Evolutionary conservation across 306 rosid genomes (phyloP).

Genomic region (Cicer arietinum): DNA sequence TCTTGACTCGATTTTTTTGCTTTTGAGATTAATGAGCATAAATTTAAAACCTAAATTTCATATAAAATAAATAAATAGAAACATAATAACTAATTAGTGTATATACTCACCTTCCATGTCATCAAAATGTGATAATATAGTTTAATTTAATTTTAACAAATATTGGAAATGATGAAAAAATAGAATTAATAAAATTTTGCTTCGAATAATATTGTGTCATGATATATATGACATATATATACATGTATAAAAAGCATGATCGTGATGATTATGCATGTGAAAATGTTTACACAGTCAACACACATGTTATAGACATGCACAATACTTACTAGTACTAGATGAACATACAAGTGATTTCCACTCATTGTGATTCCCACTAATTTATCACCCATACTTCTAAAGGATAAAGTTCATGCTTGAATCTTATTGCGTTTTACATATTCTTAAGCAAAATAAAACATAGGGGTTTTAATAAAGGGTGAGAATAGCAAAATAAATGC

Average conservation of each 20-base stretch:
- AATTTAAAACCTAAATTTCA: constrained; percentile 13
- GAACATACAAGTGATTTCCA: constrained; percentile 45
- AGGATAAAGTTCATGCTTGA: constrained; percentile 40
- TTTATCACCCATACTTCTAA: constrained; percentile 49
- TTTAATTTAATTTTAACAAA: background rate
- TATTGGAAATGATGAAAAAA: background rate
- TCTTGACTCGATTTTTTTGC: constrained; percentile 3
- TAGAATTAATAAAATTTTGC: constrained; percentile 11
- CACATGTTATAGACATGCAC: constrained; percentile 46
- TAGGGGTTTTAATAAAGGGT: background rate
- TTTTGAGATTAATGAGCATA: background rate
- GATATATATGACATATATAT: background rate
- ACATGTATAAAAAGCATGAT: constrained; percentile 39
- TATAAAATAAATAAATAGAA: background rate
- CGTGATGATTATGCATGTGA: constrained; percentile 49
- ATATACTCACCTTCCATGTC: background rate
- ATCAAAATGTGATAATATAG: background rate
- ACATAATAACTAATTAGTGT: background rate
- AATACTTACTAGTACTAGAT: constrained; percentile 39
- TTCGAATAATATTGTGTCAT: constrained; percentile 7
- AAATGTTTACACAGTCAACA: constrained; percentile 47
- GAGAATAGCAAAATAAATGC: background rate
- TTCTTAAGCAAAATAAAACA: constrained; percentile 1
- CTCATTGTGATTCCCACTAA: constrained; percentile 67
- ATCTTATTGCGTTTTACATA: constrained; percentile 41